A percentile compares a stretch with the other conserved stretches of the same genome.
Evolutionary conservation across 2,329 filamentous ascomycete genomes (phyloP).

Genomic region (Clarireedia homoeocarpa): DNA sequence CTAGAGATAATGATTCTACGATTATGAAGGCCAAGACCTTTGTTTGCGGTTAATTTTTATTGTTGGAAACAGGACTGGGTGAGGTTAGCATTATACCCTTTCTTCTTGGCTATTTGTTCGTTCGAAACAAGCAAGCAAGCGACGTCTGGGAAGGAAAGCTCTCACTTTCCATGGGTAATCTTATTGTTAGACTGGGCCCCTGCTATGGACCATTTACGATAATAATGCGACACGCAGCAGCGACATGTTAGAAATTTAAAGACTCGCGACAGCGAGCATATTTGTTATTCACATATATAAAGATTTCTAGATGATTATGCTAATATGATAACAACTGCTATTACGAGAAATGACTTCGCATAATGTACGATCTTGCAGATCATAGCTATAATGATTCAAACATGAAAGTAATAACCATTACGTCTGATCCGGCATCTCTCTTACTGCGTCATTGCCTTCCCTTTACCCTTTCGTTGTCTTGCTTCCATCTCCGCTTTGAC

Average conservation of each 20-base stretch:
- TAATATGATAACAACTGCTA: too few species aligned
- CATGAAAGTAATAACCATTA: neutral
- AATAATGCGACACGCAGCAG: neutral
- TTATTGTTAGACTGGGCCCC: neutral
- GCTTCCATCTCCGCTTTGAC: slow-evolving; percentile 41
- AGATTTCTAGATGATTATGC: too few species aligned
- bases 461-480: slow-evolving; percentile 19
- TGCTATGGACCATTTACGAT: neutral
- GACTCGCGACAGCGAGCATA: neutral
- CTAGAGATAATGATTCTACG: neutral
- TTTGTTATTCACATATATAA: neutral
- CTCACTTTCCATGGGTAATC: neutral
- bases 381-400: too few species aligned
- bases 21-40: neutral
- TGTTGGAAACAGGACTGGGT: neutral
- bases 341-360: too few species aligned
- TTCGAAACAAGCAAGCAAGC: neutral
- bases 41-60: neutral
- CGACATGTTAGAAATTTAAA: neutral
- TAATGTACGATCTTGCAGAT: too few species aligned
- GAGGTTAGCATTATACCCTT: slow-evolving; percentile 11
- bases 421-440: neutral
- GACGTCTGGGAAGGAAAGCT: slow-evolving; percentile 1
- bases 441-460: neutral
- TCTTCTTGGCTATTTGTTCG: neutral